Percentiles rank a stretch among this genome's conserved stretches.
Evolutionary conservation across 2,329 filamentous ascomycete species (phyloP).

Genomic region (Anthostomella pinea): DNA sequence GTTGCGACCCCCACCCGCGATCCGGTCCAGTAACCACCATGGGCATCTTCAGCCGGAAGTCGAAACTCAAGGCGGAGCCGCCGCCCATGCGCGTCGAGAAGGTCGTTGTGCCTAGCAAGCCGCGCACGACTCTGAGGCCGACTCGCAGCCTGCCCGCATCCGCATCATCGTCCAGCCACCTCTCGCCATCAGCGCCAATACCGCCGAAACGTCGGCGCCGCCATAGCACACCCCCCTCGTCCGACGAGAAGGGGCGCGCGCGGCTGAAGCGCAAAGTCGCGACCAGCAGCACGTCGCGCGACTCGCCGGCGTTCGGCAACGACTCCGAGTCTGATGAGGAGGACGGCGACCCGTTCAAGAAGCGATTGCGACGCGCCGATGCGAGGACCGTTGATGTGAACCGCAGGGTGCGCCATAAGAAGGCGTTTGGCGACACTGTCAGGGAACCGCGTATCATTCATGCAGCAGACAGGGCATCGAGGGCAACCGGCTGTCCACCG

Average conservation of each 20-base stretch:
- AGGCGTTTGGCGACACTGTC: constrained; percentile 43
- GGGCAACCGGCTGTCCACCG: constrained; percentile 49
- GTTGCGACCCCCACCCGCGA: constrained; percentile 4
- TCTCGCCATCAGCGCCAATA: constrained; percentile 34
- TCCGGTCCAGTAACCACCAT: constrained; percentile 23
- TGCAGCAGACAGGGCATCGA: constrained; percentile 54
- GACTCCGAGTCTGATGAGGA: constrained; percentile 49
- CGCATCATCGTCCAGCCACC: constrained; percentile 19
- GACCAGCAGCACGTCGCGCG: constrained; percentile 31
- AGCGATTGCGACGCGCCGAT: constrained; percentile 45
- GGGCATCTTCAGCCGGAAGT: constrained; percentile 42
- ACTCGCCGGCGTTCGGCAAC: constrained; percentile 48
- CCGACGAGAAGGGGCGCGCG: constrained; percentile 26
- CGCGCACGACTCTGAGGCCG: constrained; percentile 23
- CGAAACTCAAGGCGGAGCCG: constrained; percentile 51
- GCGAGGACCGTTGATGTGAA: constrained; percentile 44
- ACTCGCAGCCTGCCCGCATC: constrained; percentile 18
- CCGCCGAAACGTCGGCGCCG: constrained; percentile 41
- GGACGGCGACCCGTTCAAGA: constrained; percentile 51
- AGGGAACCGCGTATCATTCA: constrained; percentile 52
- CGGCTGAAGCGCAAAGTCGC: constrained; percentile 52
- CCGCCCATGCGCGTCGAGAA: constrained; percentile 52
- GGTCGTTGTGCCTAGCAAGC: constrained; percentile 41
- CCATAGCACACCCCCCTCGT: constrained; percentile 32
- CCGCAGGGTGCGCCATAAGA: constrained; percentile 44